These are phyloP conservation scores for Ascochyta koolunga DNA, from an alignment of 2,329 filamentous ascomycete species.

Conservation along the genomic window DNA sequence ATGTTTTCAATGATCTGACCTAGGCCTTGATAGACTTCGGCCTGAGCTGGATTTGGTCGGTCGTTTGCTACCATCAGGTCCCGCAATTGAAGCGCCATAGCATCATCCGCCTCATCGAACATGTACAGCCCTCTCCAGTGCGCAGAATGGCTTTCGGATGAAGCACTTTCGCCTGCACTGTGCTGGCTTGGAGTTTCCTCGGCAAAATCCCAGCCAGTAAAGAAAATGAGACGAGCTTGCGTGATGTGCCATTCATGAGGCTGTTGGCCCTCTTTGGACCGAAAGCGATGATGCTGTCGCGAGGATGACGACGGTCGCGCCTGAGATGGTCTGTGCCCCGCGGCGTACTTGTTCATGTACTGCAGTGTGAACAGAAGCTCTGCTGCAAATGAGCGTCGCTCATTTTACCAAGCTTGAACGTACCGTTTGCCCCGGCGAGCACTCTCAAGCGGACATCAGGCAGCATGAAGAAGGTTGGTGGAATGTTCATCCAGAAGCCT, in stretches of 20 bases:
- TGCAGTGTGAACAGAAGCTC: conserved; percentile 1
- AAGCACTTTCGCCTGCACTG: not conserved
- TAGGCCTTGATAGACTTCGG: conserved; percentile 6
- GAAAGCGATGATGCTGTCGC: not conserved
- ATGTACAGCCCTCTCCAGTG: conserved; percentile 7
- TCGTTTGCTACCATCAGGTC: conserved; percentile 3
- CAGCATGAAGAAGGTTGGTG: conserved; percentile 15
- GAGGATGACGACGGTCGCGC: not conserved
- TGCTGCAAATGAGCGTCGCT: not conserved
- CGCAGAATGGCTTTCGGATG: not conserved
- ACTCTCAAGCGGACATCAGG: conserved; percentile 1
- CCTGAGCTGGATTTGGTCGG: not conserved
- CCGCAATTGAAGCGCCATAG: conserved; percentile 1
- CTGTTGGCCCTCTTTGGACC: not conserved
- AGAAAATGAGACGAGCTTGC: conserved; percentile 2
- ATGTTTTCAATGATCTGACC: conserved; percentile 13
- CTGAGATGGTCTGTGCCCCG: not conserved
- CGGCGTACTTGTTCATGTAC: not conserved
- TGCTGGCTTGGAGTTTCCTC: not conserved
- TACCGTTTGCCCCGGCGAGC: not conserved
- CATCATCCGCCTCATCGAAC: conserved; percentile 8
- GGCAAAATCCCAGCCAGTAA: not conserved
- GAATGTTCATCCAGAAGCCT: conserved; percentile 11
- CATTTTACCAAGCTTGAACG: not conserved
- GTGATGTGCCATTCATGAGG: conserved; percentile 5